Evolutionary conservation across 768 basidiomycete genomes (phyloP).

Genomic region (Amanita molliuscula): DNA sequence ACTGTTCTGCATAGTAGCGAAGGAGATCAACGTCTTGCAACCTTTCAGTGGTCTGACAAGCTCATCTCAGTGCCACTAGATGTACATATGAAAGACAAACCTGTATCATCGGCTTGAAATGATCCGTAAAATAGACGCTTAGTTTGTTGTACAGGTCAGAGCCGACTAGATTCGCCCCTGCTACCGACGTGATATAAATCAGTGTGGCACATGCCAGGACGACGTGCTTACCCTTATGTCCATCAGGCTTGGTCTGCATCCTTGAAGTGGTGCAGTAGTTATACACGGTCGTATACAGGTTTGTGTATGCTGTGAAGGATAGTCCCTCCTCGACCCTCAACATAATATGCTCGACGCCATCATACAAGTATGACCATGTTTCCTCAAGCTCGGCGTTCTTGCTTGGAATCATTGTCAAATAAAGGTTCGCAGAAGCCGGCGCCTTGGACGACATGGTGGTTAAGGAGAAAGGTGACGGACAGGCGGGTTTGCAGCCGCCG

Average conservation of each 20-base stretch:
- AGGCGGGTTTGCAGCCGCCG: neutral
- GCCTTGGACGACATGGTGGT: slow-evolving; percentile 21
- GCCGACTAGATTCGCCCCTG: slow-evolving; percentile 95
- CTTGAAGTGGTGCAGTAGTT: slow-evolving; percentile 95
- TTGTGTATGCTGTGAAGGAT: slow-evolving; percentile 64
- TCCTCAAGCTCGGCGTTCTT: slow-evolving; percentile 69
- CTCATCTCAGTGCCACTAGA: slow-evolving; percentile 10
- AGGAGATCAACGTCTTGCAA: slow-evolving; percentile 87
- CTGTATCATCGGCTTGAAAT: slow-evolving; percentile 64
- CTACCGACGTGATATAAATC: slow-evolving; percentile 30
- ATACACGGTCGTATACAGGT: slow-evolving; percentile 85
- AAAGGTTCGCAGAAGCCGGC: slow-evolving; percentile 18
- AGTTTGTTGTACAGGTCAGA: slow-evolving; percentile 95
- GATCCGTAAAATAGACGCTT: slow-evolving; percentile 77
- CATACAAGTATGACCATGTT: slow-evolving; percentile 79
- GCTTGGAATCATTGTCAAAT: slow-evolving; percentile 45
- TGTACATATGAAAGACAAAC: slow-evolving; percentile 16
- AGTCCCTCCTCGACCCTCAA: slow-evolving; percentile 77
- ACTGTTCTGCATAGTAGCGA: slow-evolving; percentile 86
- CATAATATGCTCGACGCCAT: slow-evolving; percentile 88
- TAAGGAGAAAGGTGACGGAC: no score
- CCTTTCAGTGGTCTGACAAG: slow-evolving; percentile 59
- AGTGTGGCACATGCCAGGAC: slow-evolving; percentile 24
- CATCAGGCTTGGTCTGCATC: slow-evolving; percentile 54
- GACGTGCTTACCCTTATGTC: slow-evolving; percentile 55